Base-by-base conservation (phyloP, 306 rosid genomes). In the Pueraria montana region DNA sequence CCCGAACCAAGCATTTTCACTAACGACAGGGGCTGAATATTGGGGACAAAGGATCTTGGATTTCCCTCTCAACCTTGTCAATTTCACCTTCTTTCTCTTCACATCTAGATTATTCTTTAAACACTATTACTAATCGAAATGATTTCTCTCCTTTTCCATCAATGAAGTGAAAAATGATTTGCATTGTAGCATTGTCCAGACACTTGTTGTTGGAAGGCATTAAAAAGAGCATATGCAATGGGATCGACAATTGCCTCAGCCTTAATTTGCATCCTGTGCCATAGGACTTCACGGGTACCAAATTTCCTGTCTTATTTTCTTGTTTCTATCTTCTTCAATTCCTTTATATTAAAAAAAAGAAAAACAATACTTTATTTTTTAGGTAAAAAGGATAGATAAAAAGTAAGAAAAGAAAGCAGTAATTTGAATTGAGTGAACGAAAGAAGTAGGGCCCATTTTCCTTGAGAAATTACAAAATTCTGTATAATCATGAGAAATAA, bases 241-340 rank as follows among this genome's bases (percentile, higher is more conserved):
- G 52, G 58, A 32, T 64, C 32, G 58, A 45, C 23, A 45, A 24
- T 46, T 2, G 16, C 11, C 30, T 71, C 59, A 71, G 18, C 24
- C 72, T 65, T 34, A 14, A 69, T 43, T 23, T 69, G 55, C 36
- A 43, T 11, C 36, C 12, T 70, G 16, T 48, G 27, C 46, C 17
- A 8, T 17, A 8, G 3, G 14, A 64, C 71, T 18, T 36, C 64
- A 18, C 26, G 49, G 27, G 27, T n/a, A 50, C 40, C 78, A n/a
- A 32, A 4, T 18, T 14, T 10, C 12, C 64, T 73, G 65, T 73
- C 78, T 17, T 73, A 2, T 73, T 68, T 68, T 68, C 74, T 68
- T 68, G 74, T 68, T 68, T 11, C n/a, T 68, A 10, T 68, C 52
- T 20, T 40, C 17, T 5, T 36, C 5, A 11, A 20, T 68, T 11